These are phyloP conservation scores for Pythium dissimile DNA, from an alignment of 352 stramenopile species.

Conservation along the genomic window DNA sequence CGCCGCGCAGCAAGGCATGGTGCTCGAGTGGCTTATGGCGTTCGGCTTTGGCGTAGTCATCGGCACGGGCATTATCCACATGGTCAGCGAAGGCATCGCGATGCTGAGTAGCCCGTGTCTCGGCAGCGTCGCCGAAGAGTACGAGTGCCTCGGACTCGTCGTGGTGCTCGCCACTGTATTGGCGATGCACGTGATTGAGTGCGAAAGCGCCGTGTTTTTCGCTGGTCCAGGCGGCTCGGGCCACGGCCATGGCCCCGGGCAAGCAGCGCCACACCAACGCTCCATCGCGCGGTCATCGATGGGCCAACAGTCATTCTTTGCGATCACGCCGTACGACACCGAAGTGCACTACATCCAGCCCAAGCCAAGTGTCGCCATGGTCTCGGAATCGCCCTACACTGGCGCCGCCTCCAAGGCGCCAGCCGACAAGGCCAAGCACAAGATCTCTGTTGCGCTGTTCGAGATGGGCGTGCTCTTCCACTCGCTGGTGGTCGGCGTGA, in stretches of 20 bases:
- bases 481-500: conserved; percentile 64
- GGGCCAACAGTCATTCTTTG: neutral
- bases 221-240: conserved; percentile 25
- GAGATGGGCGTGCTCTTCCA: conserved; percentile 57
- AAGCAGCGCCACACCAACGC: conserved; percentile 9
- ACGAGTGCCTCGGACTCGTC: conserved; percentile 46
- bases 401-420: neutral
- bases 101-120: conserved; percentile 60
- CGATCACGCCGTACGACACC: conserved; percentile 9
- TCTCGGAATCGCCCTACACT: neutral
- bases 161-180: conserved; percentile 61
- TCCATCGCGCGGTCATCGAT: neutral
- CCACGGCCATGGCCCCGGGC: conserved; percentile 9
- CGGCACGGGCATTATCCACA: conserved; percentile 68
- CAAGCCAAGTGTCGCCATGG: conserved; percentile 13
- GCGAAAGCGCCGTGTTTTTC: conserved; percentile 56
- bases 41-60: conserved; percentile 71
- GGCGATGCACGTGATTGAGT: conserved; percentile 69
- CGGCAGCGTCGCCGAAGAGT: conserved; percentile 41
- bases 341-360: no score
- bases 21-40: conserved; percentile 19
- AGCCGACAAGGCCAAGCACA: conserved; percentile 21
- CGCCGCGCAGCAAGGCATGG: neutral
- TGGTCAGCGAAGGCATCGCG: conserved; percentile 57
- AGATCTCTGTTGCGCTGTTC: conserved; percentile 52